phyloP scores from a whole-genome alignment of 2,329 filamentous ascomycete genomes.

The Stemphylium vesicarium region DNA sequence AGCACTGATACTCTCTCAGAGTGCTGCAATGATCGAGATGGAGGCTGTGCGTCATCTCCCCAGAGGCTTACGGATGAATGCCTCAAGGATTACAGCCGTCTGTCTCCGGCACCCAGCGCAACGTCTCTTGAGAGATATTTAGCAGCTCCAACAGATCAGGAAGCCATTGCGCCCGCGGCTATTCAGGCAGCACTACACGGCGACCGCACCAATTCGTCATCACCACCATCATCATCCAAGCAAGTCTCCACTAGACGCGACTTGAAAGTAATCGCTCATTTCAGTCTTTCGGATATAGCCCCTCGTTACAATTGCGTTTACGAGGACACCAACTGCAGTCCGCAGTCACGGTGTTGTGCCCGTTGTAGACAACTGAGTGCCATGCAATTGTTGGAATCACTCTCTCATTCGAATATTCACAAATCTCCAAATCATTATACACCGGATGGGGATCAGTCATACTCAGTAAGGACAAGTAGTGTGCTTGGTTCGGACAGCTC shows the following conservation, averaged over 20 bases:
- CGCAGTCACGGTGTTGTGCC: no score
- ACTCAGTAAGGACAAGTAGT: background rate
- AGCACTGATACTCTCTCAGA: background rate
- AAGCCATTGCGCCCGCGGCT: background rate
- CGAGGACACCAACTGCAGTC: no score
- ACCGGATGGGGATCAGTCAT: no score
- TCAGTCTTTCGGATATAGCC: no score
- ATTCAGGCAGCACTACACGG: background rate
- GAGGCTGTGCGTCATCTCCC: background rate
- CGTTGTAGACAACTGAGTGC: no score
- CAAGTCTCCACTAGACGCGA: no score
- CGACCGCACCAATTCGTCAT: background rate
- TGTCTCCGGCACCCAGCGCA: background rate
- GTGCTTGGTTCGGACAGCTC: constrained; percentile 1
- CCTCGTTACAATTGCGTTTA: no score
- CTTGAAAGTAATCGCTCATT: no score
- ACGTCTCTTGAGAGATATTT: background rate
- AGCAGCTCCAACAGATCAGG: background rate
- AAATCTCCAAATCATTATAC: no score
- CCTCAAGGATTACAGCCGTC: background rate
- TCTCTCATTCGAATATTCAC: no score
- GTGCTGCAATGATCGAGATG: background rate
- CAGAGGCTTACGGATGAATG: background rate
- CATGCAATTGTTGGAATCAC: no score
- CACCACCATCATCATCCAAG: no score